These are phyloP conservation scores for Xylaria sp. DNA, from an alignment of 2,329 filamentous ascomycete species.

Conservation along the genomic window DNA sequence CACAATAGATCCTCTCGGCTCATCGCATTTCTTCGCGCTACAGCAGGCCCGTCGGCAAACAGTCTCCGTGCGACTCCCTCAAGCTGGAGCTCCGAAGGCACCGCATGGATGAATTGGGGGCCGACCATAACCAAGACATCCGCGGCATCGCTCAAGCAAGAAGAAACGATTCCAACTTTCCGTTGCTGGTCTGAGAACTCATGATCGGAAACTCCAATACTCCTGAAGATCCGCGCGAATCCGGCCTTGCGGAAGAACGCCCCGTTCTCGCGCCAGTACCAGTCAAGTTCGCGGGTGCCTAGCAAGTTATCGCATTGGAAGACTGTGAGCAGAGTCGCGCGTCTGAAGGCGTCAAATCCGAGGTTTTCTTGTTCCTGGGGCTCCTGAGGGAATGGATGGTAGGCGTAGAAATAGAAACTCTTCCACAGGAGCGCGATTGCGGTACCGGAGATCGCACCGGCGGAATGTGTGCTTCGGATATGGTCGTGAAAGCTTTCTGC, in stretches of 20 bases:
- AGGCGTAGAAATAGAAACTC: slow-evolving; percentile 32
- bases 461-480: slow-evolving; percentile 9
- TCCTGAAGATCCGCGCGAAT: slow-evolving; percentile 22
- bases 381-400: slow-evolving; percentile 17
- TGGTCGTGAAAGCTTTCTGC: slow-evolving; percentile 23
- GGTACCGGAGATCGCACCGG: slow-evolving; percentile 4
- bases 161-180: too few relatives aligned
- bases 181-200: neutral
- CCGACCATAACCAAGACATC: slow-evolving; percentile 29
- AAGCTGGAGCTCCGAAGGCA: slow-evolving; percentile 11
- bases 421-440: slow-evolving; percentile 24
- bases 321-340: slow-evolving; percentile 8
- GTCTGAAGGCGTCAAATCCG: slow-evolving; percentile 22
- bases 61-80: slow-evolving; percentile 16
- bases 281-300: slow-evolving; percentile 31
- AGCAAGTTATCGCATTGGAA: slow-evolving; percentile 24
- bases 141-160: slow-evolving; percentile 14
- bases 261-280: slow-evolving; percentile 21
- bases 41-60: neutral
- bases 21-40: neutral
- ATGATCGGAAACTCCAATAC: slow-evolving; percentile 1
- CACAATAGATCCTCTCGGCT: slow-evolving; percentile 7
- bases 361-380: neutral
- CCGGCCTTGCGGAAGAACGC: slow-evolving; percentile 23
- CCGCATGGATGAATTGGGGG: slow-evolving; percentile 23